Evolutionary conservation across 2,329 filamentous ascomycete species (phyloP), one percentile per base, ranked within the genome.

Genomic region (Trichoderma semiorbis): DNA sequence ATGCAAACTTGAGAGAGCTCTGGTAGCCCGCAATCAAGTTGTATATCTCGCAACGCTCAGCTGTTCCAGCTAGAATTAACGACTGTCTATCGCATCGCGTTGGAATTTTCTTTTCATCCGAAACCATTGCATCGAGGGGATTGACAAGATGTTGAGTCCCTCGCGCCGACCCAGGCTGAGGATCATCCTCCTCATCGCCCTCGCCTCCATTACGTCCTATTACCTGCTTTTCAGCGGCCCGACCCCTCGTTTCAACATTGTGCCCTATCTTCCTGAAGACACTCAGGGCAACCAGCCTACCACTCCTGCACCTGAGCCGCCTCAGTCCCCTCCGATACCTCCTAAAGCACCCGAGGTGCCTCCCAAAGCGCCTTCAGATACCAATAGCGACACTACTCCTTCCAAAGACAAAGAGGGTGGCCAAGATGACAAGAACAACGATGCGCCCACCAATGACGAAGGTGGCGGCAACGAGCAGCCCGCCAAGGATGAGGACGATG

Each of bases 181-280:
- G 76, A 79, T 81, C 50, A 74, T 86, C 34, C 74, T 86, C 11
- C 74, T 85, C 43, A 76, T 85, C 28, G 78, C 78, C 36, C 71
- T 85, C 26, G 82, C 81, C 34, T 76, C 81, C 43, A 74, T 83
- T 24, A 79, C 81, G n/a, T 79, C 84, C 39, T 86, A 85, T 75
- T 84, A 82, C 75, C 74, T 85, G 57, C 73, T 85, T 24, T 80
- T 85, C 70, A 82, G 80, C 72, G 79, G 78, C 24, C 79, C 81
- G 16, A 73, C 76, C 16, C 75, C 78, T 11, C 77, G 75, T 26
- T 76, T 82, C 50, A 81, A 78, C 63, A 79, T 82, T 26, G 81
- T 83, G 11, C 81, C 80, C 2, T 80, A 79, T 69, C 72, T 75
- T 16, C 72, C 73, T 32, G 70, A 75, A 11, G n/a, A 32, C n/a